Evolutionary conservation across 179 eudicot species (phyloP), one percentile per base, ranked within the genome.

Genomic region (Heliamphora pulchella): DNA sequence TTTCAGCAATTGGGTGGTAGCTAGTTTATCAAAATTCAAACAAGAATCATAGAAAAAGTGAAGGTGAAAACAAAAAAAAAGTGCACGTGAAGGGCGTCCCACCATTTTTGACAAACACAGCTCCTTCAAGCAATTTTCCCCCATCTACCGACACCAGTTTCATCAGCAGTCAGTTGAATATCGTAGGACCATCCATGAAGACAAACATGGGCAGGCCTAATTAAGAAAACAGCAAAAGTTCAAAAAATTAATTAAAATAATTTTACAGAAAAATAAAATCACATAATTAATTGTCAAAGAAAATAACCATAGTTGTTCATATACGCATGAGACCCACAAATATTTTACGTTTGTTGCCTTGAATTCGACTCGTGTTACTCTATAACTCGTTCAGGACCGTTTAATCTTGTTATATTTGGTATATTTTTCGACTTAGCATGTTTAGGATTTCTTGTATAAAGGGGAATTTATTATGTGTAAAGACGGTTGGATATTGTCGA

Each of bases 101-200:
- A 69, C 75, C 81, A 69, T 31, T 31, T 57, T 79, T 69, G 81
- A 79, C 67, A 46, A 68, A 67, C 74, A 31, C 54, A 53, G 39
- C 64, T 31, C 31, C 59, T 8, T 47, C 22, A 2, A 4, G 46
- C 47, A 6, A 51, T 9, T 51, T 1, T 8, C 4, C 74, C 31
- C 47, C 54, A 70, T 70, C 74, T 70, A 47, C 41, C 39, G 77
- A 74, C 77, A 74, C 47, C 77, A 9, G 13, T 15, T 53, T 15
- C 55, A 80, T 62, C 71, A 48, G 50, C 71, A 72, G 18, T 7
- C 69, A 72, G 51, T 50, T 63, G 7, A 18, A 59, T 79, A 59
- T 3, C 20, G 47, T 51, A 72, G 81, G 82, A 62, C 75, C 82
- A 79, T 70, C 51, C 58, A 73, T 22, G 44, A 61, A 71, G 54